A percentile compares a stretch with the other conserved stretches of the same genome.
These are phyloP conservation scores for Urostyla sp. DNA, from an alignment of 73 alveolate genomes.

Conservation along the genomic window DNA sequence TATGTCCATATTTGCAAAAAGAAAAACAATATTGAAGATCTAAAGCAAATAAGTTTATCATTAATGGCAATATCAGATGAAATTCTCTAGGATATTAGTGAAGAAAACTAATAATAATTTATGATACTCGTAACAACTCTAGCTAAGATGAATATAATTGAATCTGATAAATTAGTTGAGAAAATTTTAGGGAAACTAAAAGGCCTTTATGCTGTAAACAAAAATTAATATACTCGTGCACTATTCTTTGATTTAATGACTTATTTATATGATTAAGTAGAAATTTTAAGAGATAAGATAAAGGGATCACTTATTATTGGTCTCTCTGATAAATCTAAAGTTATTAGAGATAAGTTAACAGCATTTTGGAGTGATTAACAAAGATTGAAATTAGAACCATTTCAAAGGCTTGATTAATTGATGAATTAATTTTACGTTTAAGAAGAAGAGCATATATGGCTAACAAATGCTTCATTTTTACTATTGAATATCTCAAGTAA, in stretches of 20 bases:
- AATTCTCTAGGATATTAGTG: constrained; percentile 54
- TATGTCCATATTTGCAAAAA: constrained; percentile 8
- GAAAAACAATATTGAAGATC: constrained; percentile 6
- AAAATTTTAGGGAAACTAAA: constrained; percentile 21
- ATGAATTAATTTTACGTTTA: constrained; percentile 59
- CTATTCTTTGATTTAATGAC: constrained; percentile 65
- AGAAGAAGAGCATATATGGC: constrained; percentile 73
- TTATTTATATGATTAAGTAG: constrained; percentile 46
- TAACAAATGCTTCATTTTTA: constrained; percentile 50
- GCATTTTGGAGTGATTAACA: constrained; percentile 74
- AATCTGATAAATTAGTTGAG: constrained; percentile 37
- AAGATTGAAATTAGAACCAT: constrained; percentile 59
- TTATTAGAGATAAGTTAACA: constrained; percentile 50
- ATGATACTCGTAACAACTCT: constrained; percentile 26
- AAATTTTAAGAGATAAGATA: constrained; percentile 31
- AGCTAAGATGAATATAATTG: constrained; percentile 20
- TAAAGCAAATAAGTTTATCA: constrained; percentile 52
- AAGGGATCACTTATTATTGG: constrained; percentile 61
- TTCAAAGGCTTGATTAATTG: constrained; percentile 49
- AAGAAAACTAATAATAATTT: constrained; percentile 60
- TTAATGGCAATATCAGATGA: constrained; percentile 55
- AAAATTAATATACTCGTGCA: constrained; percentile 67
- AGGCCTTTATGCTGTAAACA: neutral
- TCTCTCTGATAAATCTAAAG: constrained; percentile 55
- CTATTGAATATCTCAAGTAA: constrained; percentile 46